Evolutionary conservation across 2,329 filamentous ascomycete species (phyloP).

Genomic region (Cladophialophora exuberans): DNA sequence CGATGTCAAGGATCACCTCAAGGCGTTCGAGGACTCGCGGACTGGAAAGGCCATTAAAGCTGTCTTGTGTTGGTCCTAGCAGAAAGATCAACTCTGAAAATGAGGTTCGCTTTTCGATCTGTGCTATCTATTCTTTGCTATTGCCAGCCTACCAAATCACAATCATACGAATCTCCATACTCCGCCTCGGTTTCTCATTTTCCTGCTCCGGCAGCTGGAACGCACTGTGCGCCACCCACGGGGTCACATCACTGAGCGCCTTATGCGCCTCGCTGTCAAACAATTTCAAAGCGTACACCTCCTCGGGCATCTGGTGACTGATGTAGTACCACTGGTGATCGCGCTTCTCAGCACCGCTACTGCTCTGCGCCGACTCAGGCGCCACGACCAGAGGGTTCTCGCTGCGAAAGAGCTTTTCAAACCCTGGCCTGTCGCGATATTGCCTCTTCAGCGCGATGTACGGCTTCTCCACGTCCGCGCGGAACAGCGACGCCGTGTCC

Average conservation of each 20-base stretch:
- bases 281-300: slow-evolving; percentile 18
- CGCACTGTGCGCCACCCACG: slow-evolving; percentile 16
- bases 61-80: slow-evolving; percentile 9
- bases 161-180: slow-evolving; percentile 15
- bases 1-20: slow-evolving; percentile 44
- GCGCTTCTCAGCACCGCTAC: not conserved
- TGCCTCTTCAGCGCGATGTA: slow-evolving; percentile 6
- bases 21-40: slow-evolving; percentile 32
- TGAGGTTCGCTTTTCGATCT: too few species aligned
- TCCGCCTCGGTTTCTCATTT: not conserved
- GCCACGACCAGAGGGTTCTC: slow-evolving; percentile 16
- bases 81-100: too few species aligned
- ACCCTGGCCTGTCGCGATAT: slow-evolving; percentile 14
- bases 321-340: slow-evolving; percentile 14
- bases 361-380: too few species aligned
- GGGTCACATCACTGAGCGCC: slow-evolving; percentile 1
- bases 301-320: slow-evolving; percentile 17
- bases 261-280: slow-evolving; percentile 19
- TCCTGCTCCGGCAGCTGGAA: slow-evolving; percentile 11
- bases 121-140: too few species aligned
- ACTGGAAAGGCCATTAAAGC: slow-evolving; percentile 14
- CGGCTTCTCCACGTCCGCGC: not conserved
- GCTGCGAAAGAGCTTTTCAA: slow-evolving; percentile 7
- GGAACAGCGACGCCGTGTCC: slow-evolving; percentile 12
- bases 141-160: slow-evolving; percentile 17